Conservation (phyloP, 257 asterid species). For the Solanum chaucha region DNA sequence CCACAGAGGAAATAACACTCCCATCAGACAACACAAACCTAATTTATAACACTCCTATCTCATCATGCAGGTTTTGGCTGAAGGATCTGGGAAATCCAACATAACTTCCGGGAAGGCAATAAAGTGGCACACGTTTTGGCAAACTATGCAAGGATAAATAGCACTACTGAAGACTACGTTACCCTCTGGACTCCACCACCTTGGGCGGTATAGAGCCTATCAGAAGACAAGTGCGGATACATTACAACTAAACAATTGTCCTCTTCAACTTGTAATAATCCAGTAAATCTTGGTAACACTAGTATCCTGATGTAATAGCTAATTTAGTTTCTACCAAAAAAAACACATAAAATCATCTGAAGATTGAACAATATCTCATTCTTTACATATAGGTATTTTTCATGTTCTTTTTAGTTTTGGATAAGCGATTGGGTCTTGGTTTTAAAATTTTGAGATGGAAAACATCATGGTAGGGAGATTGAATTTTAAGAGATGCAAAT, state of each 20-base stretch:
- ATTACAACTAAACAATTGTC: background rate
- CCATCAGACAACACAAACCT: background rate
- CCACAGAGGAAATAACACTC: background rate
- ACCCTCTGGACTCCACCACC: background rate
- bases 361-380: background rate
- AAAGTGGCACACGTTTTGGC: background rate
- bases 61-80: too few species aligned
- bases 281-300: background rate
- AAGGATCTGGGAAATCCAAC: too few species aligned
- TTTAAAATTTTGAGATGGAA: background rate
- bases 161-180: background rate
- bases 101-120: background rate
- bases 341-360: background rate
- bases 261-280: background rate
- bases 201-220: background rate
- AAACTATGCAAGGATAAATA: background rate
- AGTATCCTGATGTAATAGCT: background rate
- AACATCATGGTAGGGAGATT: background rate
- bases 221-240: background rate
- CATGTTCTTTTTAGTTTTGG: background rate
- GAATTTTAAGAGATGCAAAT: background rate
- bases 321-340: background rate
- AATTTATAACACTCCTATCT: too few species aligned
- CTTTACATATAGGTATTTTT: background rate
- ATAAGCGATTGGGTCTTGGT: background rate